A percentile compares a stretch with the other conserved stretches of the same genome.
phyloP scores from a whole-genome alignment of 805 yeast genomes.

The Candida schatavii region DNA sequence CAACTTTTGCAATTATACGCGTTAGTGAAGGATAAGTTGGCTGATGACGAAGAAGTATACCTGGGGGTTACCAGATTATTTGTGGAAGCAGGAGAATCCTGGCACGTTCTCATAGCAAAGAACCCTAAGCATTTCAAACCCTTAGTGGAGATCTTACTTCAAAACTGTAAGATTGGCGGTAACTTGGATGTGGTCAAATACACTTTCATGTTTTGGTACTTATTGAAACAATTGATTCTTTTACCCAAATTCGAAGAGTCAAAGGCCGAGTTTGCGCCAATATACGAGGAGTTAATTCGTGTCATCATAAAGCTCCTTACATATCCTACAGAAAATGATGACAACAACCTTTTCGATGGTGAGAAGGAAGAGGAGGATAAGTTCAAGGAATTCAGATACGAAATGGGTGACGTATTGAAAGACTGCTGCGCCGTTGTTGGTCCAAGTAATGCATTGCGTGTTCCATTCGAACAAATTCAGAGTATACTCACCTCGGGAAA shows the following conservation, averaged over 20 bases:
- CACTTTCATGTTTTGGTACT: conserved; percentile 91
- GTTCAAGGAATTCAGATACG: conserved; percentile 90
- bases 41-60: conserved; percentile 63
- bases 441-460: conserved; percentile 59
- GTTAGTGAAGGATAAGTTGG: conserved; percentile 31
- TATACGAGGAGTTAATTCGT: conserved; percentile 56
- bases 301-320: conserved; percentile 66
- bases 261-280: conserved; percentile 46
- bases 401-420: conserved; percentile 96
- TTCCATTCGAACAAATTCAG: conserved; percentile 66
- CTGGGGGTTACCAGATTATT: conserved; percentile 72
- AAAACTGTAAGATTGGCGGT: conserved; percentile 61
- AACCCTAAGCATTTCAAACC: conserved; percentile 68
- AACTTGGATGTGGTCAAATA: conserved; percentile 78
- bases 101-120: conserved; percentile 85
- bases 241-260: conserved; percentile 57
- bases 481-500: conserved; percentile 30
- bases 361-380: conserved; percentile 86
- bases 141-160: conserved; percentile 68
- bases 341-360: conserved; percentile 50
- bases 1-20: conserved; percentile 64
- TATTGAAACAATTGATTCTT: conserved; percentile 67
- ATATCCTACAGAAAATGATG: conserved; percentile 54
- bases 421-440: conserved; percentile 94
- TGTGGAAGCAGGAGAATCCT: conserved; percentile 91